Evolutionary conservation across 768 basidiomycete species (phyloP), one percentile per base, ranked within the genome.

Genomic region (Lyophyllum semitale): DNA sequence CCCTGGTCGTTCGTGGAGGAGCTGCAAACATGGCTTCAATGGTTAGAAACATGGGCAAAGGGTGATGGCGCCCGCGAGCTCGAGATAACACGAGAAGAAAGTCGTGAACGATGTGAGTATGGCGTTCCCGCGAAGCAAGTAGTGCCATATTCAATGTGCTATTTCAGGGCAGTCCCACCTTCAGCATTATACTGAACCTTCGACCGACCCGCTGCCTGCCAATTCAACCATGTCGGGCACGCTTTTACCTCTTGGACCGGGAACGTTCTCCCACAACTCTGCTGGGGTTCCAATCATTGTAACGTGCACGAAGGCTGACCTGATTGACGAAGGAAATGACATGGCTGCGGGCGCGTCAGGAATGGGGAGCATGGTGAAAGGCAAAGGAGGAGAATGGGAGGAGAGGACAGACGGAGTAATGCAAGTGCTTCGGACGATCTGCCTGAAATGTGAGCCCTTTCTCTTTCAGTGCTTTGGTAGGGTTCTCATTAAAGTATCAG

Each of bases 401-500:
- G 97, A 99, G 70, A 79, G 89, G 63, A 95, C 94, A 38, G 97
- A 99, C 66, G 89, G 90, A 37, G 78, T 98, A 4, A 96, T 97
- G 87, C 96, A 98, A 65, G 85, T 92, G n/a, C 78, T 99, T 48
- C 82, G 97, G 35, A 91, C 93, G 0, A 84, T 98, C 50, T 96
- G 93, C 67, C 72, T 98, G 48, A 92, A 93, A 72, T 97, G 96
- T 95, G 60, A 65, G 94, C 77, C 18, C 40, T 30, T 40, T 51
- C 26, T 20, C 27, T 30, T 48, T 37, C 26, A 29, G 20, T 42
- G 25, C 15, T 43, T 42, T 50, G 2, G 5, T 13, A 30, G 38
- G 35, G 18, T 50, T 46, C 30, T 40, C n/a, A 53, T 45, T 42
- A 38, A 35, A n/a, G n/a, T 12, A 25, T 41, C 57, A 97, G 96